Evolutionary conservation across 2,329 filamentous ascomycete species (phyloP).

Genomic region (Celoporthe dispersa): DNA sequence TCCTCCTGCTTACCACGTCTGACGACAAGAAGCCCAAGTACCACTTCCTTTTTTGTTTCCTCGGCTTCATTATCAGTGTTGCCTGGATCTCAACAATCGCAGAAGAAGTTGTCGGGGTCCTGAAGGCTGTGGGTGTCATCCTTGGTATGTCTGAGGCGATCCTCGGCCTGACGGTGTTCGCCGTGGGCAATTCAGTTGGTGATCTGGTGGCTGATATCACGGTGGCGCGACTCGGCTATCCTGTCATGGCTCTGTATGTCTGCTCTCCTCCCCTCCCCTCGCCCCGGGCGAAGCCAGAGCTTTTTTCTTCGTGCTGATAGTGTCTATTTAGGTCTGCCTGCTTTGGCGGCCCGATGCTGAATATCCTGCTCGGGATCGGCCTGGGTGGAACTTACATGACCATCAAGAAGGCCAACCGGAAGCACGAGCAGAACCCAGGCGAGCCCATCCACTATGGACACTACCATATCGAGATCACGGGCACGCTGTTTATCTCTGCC

Average conservation of each 20-base stretch:
- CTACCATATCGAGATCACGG: conserved; percentile 83
- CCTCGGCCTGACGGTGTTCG: conserved; percentile 92
- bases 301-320: not conserved
- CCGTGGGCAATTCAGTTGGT: conserved; percentile 92
- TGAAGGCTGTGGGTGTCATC: conserved; percentile 92
- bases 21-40: conserved; percentile 70
- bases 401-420: conserved; percentile 68
- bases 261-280: not conserved
- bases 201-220: conserved; percentile 95
- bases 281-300: too few relatives aligned
- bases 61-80: conserved; percentile 89
- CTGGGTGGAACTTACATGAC: conserved; percentile 89
- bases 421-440: conserved; percentile 69
- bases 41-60: conserved; percentile 79
- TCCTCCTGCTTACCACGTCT: conserved; percentile 72
- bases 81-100: conserved; percentile 97
- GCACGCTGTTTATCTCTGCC: conserved; percentile 82
- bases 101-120: conserved; percentile 90
- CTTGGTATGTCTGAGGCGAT: conserved; percentile 93
- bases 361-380: conserved; percentile 94
- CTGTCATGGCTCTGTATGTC: conserved; percentile 84
- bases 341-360: conserved; percentile 98
- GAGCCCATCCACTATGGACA: conserved; percentile 69
- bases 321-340: conserved; percentile 69
- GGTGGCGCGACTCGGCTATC: conserved; percentile 88